Evolutionary conservation across 345 rosid genomes (phyloP), one percentile per base, ranked within the genome.

Genomic region (Triadica sebifera): DNA sequence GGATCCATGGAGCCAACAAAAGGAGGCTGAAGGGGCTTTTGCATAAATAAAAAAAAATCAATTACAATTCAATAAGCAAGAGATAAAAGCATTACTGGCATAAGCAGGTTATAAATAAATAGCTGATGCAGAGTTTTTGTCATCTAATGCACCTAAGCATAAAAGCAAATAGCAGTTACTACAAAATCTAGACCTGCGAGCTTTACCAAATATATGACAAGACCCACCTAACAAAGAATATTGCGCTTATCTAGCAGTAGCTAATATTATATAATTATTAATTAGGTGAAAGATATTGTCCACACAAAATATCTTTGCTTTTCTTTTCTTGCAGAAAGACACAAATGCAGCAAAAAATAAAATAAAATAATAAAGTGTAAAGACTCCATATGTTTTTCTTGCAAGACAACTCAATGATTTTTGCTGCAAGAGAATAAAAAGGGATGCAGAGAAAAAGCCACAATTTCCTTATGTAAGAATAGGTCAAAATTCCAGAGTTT

Each of bases 21-120:
- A 64, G 89, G 93, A 77, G 88, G 91, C 64, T 78, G 91, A 74
- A 71, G 85, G 67, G 92, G 95, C 90, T 87, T 84, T 71, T 71
- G 57, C 67, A 71, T 57, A 16, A n/a, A n/a, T n/a, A n/a, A n/a
- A n/a, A 68, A 65, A 34, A 47, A 49, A 69, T 71, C 16, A 72
- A 2, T 29, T 29, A 29, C 1, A 29, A 29, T 29, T 29, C 34
- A 65, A 66, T 76, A 64, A 82, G 80, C 58, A 46, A 66, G 25
- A 52, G 19, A 61, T 56, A 74, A 55, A 55, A 57, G 55, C 15
- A 49, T 53, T 20, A 25, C 55, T 38, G 59, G 74, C 62, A 75
- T 51, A 50, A 29, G 29, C 38, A 73, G 15, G 60, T 59, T 12
- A 46, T 56, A 24, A 51, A 20, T 37, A 47, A 41, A 16, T 7